A percentile compares a stretch with the other conserved stretches of the same genome.
phyloP scores from a whole-genome alignment of 2,329 filamentous ascomycete genomes.

The Pyrenophora seminiperda region DNA sequence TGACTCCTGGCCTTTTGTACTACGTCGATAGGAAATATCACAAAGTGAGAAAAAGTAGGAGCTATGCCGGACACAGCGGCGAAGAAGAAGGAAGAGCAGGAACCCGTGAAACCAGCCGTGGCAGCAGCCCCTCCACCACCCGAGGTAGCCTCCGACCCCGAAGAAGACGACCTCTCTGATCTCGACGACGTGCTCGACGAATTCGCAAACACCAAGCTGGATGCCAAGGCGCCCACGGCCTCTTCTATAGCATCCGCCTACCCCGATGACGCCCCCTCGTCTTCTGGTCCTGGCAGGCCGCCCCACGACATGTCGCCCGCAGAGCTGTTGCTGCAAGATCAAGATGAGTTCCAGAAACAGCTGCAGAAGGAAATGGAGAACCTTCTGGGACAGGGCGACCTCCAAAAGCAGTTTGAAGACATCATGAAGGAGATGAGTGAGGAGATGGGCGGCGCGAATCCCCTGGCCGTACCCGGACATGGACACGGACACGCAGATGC shows the following conservation, averaged over 20 bases:
- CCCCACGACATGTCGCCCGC: conserved; percentile 36
- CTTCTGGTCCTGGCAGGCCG: conserved; percentile 50
- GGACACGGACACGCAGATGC: conserved; percentile 34
- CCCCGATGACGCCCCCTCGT: conserved; percentile 42
- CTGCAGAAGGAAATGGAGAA: conserved; percentile 90
- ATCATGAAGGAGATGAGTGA: conserved; percentile 73
- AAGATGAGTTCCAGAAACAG: conserved; percentile 81
- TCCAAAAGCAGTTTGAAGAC: conserved; percentile 78
- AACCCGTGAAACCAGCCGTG: conserved; percentile 16
- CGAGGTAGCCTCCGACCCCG: conserved; percentile 74
- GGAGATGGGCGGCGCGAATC: conserved; percentile 31
- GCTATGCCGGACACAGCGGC: conserved; percentile 30
- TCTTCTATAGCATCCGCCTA: conserved; percentile 39
- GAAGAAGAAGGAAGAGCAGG: conserved; percentile 28
- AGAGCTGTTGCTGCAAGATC: conserved; percentile 37
- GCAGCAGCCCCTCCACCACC: conserved; percentile 23
- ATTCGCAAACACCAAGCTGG: conserved; percentile 71
- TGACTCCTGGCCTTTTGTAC: not conserved
- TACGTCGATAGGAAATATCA: not conserved
- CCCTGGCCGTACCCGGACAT: conserved; percentile 24
- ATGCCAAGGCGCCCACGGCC: conserved; percentile 50
- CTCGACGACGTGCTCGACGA: conserved; percentile 95
- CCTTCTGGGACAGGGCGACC: conserved; percentile 73
- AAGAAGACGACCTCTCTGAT: conserved; percentile 91
- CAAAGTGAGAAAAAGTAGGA: not conserved